Evolutionary conservation across 208 protist species (phyloP).

Genomic region (Wallacemonas collosoma): DNA sequence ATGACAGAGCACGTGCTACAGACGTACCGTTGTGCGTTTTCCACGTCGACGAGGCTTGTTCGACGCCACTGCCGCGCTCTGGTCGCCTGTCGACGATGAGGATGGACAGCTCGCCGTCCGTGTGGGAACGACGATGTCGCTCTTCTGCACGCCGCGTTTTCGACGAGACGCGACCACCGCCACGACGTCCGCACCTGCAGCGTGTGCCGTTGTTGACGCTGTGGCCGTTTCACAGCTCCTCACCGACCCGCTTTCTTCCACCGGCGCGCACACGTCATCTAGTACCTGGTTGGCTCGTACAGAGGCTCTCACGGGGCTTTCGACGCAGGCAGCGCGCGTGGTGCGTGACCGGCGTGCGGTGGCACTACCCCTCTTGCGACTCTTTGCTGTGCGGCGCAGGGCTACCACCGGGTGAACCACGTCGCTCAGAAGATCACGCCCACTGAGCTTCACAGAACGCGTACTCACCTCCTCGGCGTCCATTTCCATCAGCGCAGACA

Average conservation of each 20-base stretch:
- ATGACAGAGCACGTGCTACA: neutral
- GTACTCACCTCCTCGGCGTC: slow-evolving; percentile 35
- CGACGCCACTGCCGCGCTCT: neutral
- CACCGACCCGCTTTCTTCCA: no score
- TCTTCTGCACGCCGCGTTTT: no score
- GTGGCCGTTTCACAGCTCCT: no score
- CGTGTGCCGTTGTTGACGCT: no score
- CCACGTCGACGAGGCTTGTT: slow-evolving; percentile 1
- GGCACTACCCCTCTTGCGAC: neutral
- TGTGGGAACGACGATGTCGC: no score
- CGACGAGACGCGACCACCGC: no score
- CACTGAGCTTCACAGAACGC: slow-evolving; percentile 36
- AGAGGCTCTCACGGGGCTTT: no score
- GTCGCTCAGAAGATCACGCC: slow-evolving; percentile 48
- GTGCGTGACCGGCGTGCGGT: neutral
- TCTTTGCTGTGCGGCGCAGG: slow-evolving; percentile 15
- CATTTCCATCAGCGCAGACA: slow-evolving; percentile 46
- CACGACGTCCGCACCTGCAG: no score
- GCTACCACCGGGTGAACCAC: slow-evolving; percentile 52
- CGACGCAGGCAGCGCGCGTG: neutral
- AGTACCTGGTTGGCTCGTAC: no score
- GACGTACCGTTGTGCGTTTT: slow-evolving; percentile 7
- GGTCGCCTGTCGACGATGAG: no score
- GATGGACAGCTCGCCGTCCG: no score
- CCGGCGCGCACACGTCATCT: no score